These are phyloP conservation scores for Brasilioporus rufonigricans DNA, from an alignment of 768 basidiomycete species.

Conservation along the genomic window DNA sequence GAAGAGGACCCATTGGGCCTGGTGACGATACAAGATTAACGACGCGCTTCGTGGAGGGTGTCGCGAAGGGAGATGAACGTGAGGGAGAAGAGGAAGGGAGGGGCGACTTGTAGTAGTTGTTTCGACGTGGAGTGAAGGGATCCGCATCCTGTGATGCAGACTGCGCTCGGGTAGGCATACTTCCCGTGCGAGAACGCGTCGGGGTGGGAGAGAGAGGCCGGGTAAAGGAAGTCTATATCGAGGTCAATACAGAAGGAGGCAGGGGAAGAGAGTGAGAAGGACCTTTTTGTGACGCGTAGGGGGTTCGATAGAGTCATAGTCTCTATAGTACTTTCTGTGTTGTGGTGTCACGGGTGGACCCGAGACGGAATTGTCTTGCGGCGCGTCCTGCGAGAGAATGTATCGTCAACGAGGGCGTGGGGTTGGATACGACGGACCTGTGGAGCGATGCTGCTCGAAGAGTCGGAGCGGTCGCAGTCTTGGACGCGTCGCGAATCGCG, in stretches of 20 bases:
- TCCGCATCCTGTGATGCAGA: constrained; percentile 34
- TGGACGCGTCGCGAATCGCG: constrained; percentile 51
- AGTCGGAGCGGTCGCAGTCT: constrained; percentile 32
- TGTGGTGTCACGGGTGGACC: constrained; percentile 54
- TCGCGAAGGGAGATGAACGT: constrained; percentile 58
- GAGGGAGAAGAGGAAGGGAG: constrained; percentile 63
- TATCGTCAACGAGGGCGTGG: constrained; percentile 19
- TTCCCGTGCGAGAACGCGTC: constrained; percentile 33
- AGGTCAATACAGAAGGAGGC: neutral
- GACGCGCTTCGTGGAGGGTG: constrained; percentile 52
- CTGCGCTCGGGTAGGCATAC: constrained; percentile 30
- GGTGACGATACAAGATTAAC: constrained; percentile 84
- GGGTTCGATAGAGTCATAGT: constrained; percentile 33
- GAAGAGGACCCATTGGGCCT: constrained; percentile 67
- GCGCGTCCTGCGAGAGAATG: constrained; percentile 21
- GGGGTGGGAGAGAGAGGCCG: constrained; percentile 47
- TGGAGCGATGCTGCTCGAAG: constrained; percentile 22
- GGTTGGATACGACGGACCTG: constrained; percentile 40
- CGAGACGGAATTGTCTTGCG: constrained; percentile 28
- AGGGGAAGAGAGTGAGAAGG: neutral
- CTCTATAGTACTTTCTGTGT: constrained; percentile 59
- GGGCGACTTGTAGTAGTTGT: constrained; percentile 43
- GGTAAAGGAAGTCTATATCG: constrained; percentile 23
- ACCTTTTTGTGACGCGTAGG: constrained; percentile 33
- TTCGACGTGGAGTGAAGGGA: constrained; percentile 52